Percentiles rank a stretch among this genome's conserved stretches.
Evolutionary conservation across 2,329 filamentous ascomycete genomes (phyloP).

Genomic region (Talaromyces sp.): DNA sequence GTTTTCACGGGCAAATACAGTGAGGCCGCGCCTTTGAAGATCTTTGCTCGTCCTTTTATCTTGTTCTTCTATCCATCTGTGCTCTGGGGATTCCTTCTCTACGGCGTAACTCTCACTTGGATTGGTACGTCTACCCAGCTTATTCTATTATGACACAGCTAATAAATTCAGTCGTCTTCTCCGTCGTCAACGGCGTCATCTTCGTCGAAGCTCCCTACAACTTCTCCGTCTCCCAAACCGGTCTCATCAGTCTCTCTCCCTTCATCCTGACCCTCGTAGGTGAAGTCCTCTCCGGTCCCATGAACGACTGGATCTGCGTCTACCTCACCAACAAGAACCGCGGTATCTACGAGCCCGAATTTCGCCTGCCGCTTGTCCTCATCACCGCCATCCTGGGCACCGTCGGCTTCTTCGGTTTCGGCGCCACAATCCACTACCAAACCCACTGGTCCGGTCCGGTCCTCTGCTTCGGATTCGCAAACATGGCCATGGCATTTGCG

Average conservation of each 20-base stretch:
- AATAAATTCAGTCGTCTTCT: conserved; percentile 8
- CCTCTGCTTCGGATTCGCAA: conserved; percentile 9
- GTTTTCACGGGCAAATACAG: conserved; percentile 8
- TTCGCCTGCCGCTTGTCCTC: conserved; percentile 10
- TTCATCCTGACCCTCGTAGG: conserved; percentile 15
- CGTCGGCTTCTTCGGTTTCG: conserved; percentile 16
- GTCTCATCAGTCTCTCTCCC: conserved; percentile 12
- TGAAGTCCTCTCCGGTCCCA: conserved; percentile 14
- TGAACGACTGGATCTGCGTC: conserved; percentile 18
- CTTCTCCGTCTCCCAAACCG: conserved; percentile 15
- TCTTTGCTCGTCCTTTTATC: conserved; percentile 13
- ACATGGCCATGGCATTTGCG: conserved; percentile 17
- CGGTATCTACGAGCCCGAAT: conserved; percentile 18
- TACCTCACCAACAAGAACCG: conserved; percentile 15
- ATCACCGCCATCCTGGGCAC: conserved; percentile 8
- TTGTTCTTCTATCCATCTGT: conserved; percentile 16
- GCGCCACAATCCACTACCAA: conserved; percentile 9
- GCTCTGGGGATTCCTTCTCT: conserved; percentile 12
- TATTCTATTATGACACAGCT: too few species aligned
- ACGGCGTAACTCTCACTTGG: conserved; percentile 12
- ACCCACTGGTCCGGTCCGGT: conserved; percentile 16
- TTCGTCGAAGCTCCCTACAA: conserved; percentile 17
- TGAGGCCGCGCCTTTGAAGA: conserved; percentile 3
- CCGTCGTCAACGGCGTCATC: conserved; percentile 15
- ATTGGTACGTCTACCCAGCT: neutral